Conservation (phyloP, 805 yeast genomes). For the Isabelozyma gotoi region DNA sequence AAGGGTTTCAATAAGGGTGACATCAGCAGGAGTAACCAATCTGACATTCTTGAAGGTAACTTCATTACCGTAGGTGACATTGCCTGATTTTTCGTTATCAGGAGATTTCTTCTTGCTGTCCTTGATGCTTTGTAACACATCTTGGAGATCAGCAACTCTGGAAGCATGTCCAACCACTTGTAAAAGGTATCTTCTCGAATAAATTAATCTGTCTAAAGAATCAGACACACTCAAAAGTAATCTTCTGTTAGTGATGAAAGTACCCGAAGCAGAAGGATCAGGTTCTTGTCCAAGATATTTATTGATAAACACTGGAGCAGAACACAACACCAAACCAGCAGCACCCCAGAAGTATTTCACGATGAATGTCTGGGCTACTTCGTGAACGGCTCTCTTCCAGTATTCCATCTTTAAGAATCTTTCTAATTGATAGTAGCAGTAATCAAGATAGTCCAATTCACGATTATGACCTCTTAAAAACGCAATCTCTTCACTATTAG, state of each 20-base stretch:
- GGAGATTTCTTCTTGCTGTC: conserved; percentile 12
- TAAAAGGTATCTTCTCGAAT: conserved; percentile 79
- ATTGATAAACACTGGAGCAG: conserved; percentile 80
- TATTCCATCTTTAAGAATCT: conserved; percentile 73
- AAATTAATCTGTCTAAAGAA: conserved; percentile 83
- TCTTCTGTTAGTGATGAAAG: conserved; percentile 85
- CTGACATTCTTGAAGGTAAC: conserved; percentile 75
- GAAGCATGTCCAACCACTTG: conserved; percentile 81
- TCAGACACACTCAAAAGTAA: conserved; percentile 81
- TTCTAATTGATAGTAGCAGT: conserved; percentile 77
- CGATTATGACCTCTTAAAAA: conserved; percentile 76
- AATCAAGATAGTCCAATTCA: conserved; percentile 76
- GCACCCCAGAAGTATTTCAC: conserved; percentile 97
- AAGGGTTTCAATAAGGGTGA: conserved; percentile 63
- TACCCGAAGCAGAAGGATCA: conserved; percentile 60
- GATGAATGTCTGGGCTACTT: conserved; percentile 81
- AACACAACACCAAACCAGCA: conserved; percentile 82
- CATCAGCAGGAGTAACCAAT: conserved; percentile 83
- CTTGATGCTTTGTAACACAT: conserved; percentile 52
- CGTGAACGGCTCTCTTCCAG: conserved; percentile 74
- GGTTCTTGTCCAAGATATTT: conserved; percentile 48
- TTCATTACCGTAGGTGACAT: conserved; percentile 38
- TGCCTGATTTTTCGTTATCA: conserved; percentile 1
- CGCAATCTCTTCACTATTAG: conserved; percentile 85
- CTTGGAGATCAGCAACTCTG: conserved; percentile 70